phyloP scores from a whole-genome alignment of 1,284 basidiomycete species.

The Cystobasidiaceae sp. region DNA sequence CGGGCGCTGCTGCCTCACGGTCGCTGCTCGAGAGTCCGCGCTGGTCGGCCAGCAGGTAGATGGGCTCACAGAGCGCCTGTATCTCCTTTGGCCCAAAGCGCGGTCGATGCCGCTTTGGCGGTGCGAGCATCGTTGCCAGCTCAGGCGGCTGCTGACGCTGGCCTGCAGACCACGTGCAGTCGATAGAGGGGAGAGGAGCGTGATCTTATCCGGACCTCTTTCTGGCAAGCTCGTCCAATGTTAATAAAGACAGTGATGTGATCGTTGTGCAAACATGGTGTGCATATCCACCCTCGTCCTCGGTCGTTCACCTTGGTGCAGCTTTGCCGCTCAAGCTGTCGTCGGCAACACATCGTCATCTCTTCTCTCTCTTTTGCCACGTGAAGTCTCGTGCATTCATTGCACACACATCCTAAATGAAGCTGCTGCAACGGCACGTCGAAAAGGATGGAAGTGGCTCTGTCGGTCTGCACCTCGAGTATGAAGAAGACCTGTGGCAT shows the following conservation, averaged over 20 bases:
- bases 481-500: slow-evolving; percentile 99
- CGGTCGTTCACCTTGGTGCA: too few relatives aligned
- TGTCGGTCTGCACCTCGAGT: slow-evolving; percentile 83
- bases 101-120: slow-evolving; percentile 7
- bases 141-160: neutral
- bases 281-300: too few relatives aligned
- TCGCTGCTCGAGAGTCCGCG: slow-evolving; percentile 14
- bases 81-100: slow-evolving; percentile 17
- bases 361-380: neutral
- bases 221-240: too few relatives aligned
- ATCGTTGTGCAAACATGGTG: too few relatives aligned
- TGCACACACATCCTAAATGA: slow-evolving; percentile 57
- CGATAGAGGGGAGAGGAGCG: too few relatives aligned
- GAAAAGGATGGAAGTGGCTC: slow-evolving; percentile 77
- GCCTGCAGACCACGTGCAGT: neutral
- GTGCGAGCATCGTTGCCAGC: neutral
- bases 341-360: too few relatives aligned
- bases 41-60: slow-evolving; percentile 25
- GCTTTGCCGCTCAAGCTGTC: too few relatives aligned
- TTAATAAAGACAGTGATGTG: too few relatives aligned
- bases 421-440: slow-evolving; percentile 58
- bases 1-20: neutral
- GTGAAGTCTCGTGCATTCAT: neutral
- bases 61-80: slow-evolving; percentile 22
- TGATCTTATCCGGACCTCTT: too few relatives aligned